A percentile compares a stretch with the other conserved stretches of the same genome.
Conservation (phyloP, 441 rosid genomes). For the Euphorbia neoarborescens region DNA sequence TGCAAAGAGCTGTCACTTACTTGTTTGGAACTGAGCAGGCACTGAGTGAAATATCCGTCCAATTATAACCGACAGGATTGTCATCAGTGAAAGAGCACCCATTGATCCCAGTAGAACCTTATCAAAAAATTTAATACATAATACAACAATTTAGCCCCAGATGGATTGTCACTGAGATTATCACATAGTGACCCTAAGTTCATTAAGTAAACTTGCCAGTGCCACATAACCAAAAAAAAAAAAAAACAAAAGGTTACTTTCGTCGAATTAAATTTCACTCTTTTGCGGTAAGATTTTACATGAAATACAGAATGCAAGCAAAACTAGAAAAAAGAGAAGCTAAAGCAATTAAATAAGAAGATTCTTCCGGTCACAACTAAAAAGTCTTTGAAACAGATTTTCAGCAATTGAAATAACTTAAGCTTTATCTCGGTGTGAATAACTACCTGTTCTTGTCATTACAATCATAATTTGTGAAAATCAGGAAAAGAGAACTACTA, state of each 20-base stretch:
- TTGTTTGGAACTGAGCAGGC: slow-evolving; percentile 90
- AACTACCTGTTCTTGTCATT: background rate
- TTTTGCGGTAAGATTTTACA: background rate
- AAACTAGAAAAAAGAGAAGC: background rate
- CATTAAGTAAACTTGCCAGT: background rate
- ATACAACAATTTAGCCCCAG: slow-evolving; percentile 11
- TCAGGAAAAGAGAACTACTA: background rate
- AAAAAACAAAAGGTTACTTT: background rate
- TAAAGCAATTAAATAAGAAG: background rate
- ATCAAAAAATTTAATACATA: slow-evolving; percentile 27
- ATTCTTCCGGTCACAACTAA: background rate
- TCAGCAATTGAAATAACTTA: background rate
- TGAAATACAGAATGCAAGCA: background rate
- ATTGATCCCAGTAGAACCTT: slow-evolving; percentile 97
- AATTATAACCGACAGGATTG: slow-evolving; percentile 72
- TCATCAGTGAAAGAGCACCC: slow-evolving; percentile 95
- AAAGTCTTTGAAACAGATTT: background rate
- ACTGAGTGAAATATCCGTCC: slow-evolving; percentile 83
- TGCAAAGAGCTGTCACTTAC: slow-evolving; percentile 37
- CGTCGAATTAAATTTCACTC: background rate
- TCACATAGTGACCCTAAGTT: background rate
- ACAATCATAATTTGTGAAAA: background rate
- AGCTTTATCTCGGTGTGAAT: background rate
- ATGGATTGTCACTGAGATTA: background rate
- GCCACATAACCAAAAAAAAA: background rate